Evolutionary conservation across 2,329 filamentous ascomycete species (phyloP).

Genomic region (Diplodia corticola): DNA sequence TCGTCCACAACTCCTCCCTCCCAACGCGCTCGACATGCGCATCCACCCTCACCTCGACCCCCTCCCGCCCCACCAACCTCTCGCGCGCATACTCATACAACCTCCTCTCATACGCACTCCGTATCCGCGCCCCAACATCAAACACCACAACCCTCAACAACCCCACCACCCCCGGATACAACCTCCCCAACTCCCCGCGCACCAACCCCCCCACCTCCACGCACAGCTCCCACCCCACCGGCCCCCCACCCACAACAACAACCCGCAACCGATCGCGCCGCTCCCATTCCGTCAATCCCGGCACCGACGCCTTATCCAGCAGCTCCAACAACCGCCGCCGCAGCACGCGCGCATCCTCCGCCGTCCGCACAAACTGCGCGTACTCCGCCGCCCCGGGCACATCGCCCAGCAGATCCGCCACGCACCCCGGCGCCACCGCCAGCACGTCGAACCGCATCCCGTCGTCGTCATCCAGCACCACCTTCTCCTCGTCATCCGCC

Average conservation of each 20-base stretch:
- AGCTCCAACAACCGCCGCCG: constrained; percentile 41
- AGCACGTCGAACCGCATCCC: constrained; percentile 50
- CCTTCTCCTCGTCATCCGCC: too few species aligned
- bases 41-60: constrained; percentile 42
- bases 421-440: constrained; percentile 46
- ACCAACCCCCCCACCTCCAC: constrained; percentile 48
- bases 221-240: constrained; percentile 46
- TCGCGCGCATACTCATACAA: constrained; percentile 46
- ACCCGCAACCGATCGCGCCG: constrained; percentile 41
- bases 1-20: constrained; percentile 36
- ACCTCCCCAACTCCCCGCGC: constrained; percentile 38
- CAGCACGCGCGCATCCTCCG: constrained; percentile 37
- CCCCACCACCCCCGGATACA: constrained; percentile 45
- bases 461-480: too few species aligned
- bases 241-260: constrained; percentile 45
- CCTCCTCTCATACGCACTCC: constrained; percentile 45
- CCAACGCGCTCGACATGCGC: constrained; percentile 42
- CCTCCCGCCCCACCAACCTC: constrained; percentile 37
- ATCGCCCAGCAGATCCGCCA: constrained; percentile 40
- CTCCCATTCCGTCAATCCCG: constrained; percentile 30
- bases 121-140: constrained; percentile 45
- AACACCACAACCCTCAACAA: constrained; percentile 46
- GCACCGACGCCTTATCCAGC: constrained; percentile 40
- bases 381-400: constrained; percentile 44
- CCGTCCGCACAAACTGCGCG: constrained; percentile 42